Percentiles rank a stretch among this genome's conserved stretches.
Evolutionary conservation across 768 basidiomycete genomes (phyloP).

Genomic region (Boletus reticulatus): DNA sequence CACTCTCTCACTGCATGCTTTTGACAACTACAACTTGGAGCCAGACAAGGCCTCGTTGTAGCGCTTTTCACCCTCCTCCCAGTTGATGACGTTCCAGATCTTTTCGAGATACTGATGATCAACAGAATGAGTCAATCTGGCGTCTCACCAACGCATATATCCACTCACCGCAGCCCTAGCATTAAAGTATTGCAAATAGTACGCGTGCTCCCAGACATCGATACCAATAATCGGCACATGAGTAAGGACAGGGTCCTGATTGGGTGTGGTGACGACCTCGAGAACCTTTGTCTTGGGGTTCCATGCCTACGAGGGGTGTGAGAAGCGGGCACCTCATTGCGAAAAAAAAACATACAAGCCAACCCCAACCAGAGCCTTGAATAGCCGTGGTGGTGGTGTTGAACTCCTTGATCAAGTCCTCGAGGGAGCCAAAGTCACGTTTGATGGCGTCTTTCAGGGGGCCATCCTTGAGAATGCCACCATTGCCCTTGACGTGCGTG

Average conservation of each 20-base stretch:
- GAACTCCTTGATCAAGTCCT: constrained; percentile 76
- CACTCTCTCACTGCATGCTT: neutral
- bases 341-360: constrained; percentile 64
- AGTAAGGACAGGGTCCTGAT: constrained; percentile 88
- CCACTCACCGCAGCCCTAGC: constrained; percentile 84
- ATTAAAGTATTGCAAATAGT: constrained; percentile 97
- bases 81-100: constrained; percentile 72
- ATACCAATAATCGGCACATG: constrained; percentile 86
- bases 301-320: constrained; percentile 50
- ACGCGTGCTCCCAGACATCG: constrained; percentile 96
- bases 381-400: constrained; percentile 82
- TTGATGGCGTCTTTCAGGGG: constrained; percentile 68
- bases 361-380: constrained; percentile 96
- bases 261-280: constrained; percentile 87
- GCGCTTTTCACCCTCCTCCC: constrained; percentile 73
- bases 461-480: constrained; percentile 62
- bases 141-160: neutral
- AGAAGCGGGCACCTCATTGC: neutral
- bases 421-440: constrained; percentile 65
- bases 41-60: constrained; percentile 42
- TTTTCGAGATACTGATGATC: constrained; percentile 62
- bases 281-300: constrained; percentile 69
- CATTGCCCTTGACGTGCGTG: constrained; percentile 55
- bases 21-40: constrained; percentile 34
- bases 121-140: neutral